Percentiles rank a stretch among this genome's conserved stretches.
Conservation (phyloP, 805 yeast species). For the Metschnikowia kunwiensis region DNA sequence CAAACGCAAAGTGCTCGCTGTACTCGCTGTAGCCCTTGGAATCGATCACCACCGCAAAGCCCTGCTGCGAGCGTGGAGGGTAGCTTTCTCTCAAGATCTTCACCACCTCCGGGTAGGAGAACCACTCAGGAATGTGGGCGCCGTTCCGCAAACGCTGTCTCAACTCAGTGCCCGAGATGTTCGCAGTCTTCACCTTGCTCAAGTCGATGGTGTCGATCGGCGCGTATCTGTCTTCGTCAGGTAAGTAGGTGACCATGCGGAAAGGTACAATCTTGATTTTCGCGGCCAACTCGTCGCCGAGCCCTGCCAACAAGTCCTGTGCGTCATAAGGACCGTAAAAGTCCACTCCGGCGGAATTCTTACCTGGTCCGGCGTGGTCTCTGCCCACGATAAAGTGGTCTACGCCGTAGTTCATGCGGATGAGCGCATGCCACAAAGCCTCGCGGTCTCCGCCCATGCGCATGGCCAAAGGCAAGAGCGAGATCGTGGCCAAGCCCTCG, state of each 20-base stretch:
- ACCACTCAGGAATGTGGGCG: slow-evolving; percentile 91
- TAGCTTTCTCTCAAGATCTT: slow-evolving; percentile 84
- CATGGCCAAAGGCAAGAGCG: slow-evolving; percentile 92
- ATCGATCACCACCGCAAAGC: slow-evolving; percentile 68
- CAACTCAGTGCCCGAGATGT: slow-evolving; percentile 92
- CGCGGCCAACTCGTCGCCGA: slow-evolving; percentile 65
- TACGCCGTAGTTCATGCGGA: slow-evolving; percentile 94
- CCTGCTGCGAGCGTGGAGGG: slow-evolving; percentile 89
- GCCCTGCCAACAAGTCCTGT: slow-evolving; percentile 77
- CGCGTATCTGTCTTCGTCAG: slow-evolving; percentile 91
- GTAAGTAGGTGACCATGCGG: slow-evolving; percentile 94
- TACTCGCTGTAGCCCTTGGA: slow-evolving; percentile 14
- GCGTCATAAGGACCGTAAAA: slow-evolving; percentile 98
- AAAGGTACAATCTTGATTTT: slow-evolving; percentile 87
- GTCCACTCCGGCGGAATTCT: slow-evolving; percentile 81
- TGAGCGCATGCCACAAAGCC: slow-evolving; percentile 97
- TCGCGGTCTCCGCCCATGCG: slow-evolving; percentile 99
- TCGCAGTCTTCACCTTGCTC: slow-evolving; percentile 71
- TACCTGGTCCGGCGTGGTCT: slow-evolving; percentile 98
- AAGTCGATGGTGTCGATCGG: slow-evolving; percentile 89
- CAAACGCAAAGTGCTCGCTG: slow-evolving; percentile 59
- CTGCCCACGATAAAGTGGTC: slow-evolving; percentile 97
- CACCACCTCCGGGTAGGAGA: slow-evolving; percentile 95
- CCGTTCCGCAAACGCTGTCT: slow-evolving; percentile 86
- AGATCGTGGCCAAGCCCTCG: slow-evolving; percentile 85